Evolutionary conservation across 1,284 basidiomycete genomes (phyloP).

Genomic region (Fomitopsis pinicola): DNA sequence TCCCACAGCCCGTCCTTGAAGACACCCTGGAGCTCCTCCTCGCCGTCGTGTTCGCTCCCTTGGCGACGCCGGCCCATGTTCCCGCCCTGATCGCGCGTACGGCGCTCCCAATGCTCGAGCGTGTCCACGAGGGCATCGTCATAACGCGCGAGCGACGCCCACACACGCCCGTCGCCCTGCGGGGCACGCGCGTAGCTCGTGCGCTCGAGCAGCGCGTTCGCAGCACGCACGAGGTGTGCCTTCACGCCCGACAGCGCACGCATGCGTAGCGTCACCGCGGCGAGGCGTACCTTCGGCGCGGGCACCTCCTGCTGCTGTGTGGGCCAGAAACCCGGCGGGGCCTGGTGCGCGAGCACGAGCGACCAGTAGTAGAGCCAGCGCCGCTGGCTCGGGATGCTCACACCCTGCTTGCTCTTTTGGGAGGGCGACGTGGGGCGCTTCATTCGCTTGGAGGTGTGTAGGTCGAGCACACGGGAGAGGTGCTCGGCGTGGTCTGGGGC

Average conservation of each 20-base stretch:
- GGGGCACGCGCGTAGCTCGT: constrained; percentile 30
- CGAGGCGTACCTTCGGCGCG: constrained; percentile 35
- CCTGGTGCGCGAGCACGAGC: constrained; percentile 51
- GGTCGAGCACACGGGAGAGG: constrained; percentile 55
- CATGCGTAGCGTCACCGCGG: constrained; percentile 53
- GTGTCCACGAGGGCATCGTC: constrained; percentile 61
- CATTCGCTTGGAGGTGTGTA: constrained; percentile 72
- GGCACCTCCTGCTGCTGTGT: constrained; percentile 16
- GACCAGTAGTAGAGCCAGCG: constrained; percentile 76
- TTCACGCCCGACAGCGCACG: constrained; percentile 48
- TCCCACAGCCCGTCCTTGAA: constrained; percentile 64
- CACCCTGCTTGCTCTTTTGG: constrained; percentile 55
- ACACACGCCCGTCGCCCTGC: constrained; percentile 41
- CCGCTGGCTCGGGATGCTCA: constrained; percentile 73
- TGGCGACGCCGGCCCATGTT: constrained; percentile 34
- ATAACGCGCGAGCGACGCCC: constrained; percentile 77
- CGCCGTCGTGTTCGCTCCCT: constrained; percentile 34
- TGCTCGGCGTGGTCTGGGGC: constrained; percentile 4
- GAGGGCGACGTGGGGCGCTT: constrained; percentile 39
- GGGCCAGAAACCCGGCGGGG: constrained; percentile 46
- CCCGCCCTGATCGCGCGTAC: constrained; percentile 40
- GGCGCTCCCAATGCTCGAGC: constrained; percentile 57
- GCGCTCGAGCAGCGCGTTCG: constrained; percentile 48
- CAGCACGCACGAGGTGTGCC: constrained; percentile 48
- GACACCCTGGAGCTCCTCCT: constrained; percentile 35